Conservation (phyloP, 2,329 filamentous ascomycete genomes). For the Botrytis cinerea region DNA sequence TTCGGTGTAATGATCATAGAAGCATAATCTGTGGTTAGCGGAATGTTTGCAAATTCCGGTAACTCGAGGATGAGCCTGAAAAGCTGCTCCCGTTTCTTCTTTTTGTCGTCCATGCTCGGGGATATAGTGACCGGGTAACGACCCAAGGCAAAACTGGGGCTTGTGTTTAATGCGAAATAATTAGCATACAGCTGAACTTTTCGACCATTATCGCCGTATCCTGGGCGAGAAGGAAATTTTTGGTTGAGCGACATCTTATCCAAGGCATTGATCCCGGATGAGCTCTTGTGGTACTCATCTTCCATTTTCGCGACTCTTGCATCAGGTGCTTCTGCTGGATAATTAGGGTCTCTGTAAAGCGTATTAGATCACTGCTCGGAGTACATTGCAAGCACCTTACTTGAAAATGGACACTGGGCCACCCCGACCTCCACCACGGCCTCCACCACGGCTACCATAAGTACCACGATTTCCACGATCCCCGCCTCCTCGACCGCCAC, state of each 20-base stretch:
- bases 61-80: conserved; percentile 36
- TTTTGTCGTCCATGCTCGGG: conserved; percentile 36
- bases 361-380: not conserved
- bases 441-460: conserved; percentile 31
- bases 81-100: conserved; percentile 32
- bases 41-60: conserved; percentile 33
- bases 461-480: conserved; percentile 32
- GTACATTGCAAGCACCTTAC: conserved; percentile 29
- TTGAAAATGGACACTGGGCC: conserved; percentile 34
- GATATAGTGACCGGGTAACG: conserved; percentile 39
- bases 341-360: conserved; percentile 33
- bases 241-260: conserved; percentile 28
- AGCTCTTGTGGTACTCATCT: conserved; percentile 36
- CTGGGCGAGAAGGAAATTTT: conserved; percentile 37
- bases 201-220: conserved; percentile 38
- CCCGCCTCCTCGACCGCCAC: conserved; percentile 28
- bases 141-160: conserved; percentile 32
- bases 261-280: conserved; percentile 30
- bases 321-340: conserved; percentile 33
- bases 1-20: conserved; percentile 36
- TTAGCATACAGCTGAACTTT: conserved; percentile 40
- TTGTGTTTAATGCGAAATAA: conserved; percentile 38
- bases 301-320: conserved; percentile 37
- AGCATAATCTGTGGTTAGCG: conserved; percentile 37
- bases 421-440: conserved; percentile 36